These are phyloP conservation scores for Mrakia blollopis DNA, from an alignment of 768 basidiomycete genomes.

Conservation along the genomic window DNA sequence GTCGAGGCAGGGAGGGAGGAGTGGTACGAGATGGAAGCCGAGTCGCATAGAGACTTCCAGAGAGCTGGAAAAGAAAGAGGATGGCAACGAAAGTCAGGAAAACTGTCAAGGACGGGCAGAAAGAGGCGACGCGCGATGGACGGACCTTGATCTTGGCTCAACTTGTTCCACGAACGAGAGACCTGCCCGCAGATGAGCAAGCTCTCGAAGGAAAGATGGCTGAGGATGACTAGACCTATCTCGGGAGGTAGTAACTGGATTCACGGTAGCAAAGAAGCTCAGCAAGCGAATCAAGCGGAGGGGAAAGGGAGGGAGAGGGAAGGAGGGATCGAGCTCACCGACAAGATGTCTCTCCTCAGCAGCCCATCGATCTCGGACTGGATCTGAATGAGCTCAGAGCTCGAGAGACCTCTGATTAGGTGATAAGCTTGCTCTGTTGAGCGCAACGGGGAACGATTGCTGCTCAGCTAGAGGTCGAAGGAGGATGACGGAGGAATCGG, in stretches of 20 bases:
- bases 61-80: background rate
- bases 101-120: background rate
- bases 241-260: background rate
- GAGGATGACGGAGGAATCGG: background rate
- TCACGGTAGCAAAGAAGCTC: background rate
- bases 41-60: background rate
- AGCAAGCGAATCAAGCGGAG: background rate
- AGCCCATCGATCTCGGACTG: background rate
- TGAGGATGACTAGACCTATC: background rate
- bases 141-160: background rate
- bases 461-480: background rate
- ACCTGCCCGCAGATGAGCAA: background rate
- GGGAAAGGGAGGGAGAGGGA: background rate
- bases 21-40: background rate
- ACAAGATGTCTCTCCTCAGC: background rate
- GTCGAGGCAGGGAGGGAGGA: background rate
- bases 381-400: background rate
- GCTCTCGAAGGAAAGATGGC: background rate
- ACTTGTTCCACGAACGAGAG: background rate
- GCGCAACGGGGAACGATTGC: too few relatives aligned
- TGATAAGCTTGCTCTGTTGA: background rate
- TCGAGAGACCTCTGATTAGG: background rate
- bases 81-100: too few relatives aligned
- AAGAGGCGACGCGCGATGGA: background rate
- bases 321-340: background rate